Evolutionary conservation across 768 basidiomycete species (phyloP).

Genomic region (Suillus cothurnatus): DNA sequence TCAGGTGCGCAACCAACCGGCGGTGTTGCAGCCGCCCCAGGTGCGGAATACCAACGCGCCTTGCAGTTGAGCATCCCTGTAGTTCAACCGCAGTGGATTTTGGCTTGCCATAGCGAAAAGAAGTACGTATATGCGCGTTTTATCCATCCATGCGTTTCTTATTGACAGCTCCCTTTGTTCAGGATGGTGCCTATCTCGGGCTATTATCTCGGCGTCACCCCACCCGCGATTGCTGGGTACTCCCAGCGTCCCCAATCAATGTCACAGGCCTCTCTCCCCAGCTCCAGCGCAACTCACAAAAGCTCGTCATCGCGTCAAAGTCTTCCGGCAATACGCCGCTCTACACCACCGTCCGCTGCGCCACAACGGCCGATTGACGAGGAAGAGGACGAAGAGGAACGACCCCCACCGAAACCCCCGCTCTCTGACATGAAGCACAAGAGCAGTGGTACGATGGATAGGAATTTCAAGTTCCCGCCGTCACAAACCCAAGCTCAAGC

Average conservation of each 20-base stretch:
- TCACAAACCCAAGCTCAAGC: conserved; percentile 32
- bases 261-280: conserved; percentile 64
- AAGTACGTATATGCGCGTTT: conserved; percentile 52
- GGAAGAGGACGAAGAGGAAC: conserved; percentile 37
- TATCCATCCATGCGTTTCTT: neutral
- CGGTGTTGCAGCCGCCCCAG: conserved; percentile 59
- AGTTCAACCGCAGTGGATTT: conserved; percentile 92
- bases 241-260: conserved; percentile 68
- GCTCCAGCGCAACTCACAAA: conserved; percentile 40
- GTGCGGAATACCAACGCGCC: conserved; percentile 93
- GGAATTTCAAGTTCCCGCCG: conserved; percentile 69
- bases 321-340: conserved; percentile 60
- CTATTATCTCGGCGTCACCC: conserved; percentile 81
- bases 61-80: conserved; percentile 92
- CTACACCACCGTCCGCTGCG: conserved; percentile 40
- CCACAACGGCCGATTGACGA: conserved; percentile 43
- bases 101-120: conserved; percentile 85
- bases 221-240: conserved; percentile 45
- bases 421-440: conserved; percentile 35
- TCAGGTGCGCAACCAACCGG: conserved; percentile 58
- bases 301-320: conserved; percentile 59
- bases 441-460: conserved; percentile 77
- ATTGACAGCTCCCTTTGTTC: conserved; percentile 4
- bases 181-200: conserved; percentile 88
- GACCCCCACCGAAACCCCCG: conserved; percentile 21